These are phyloP conservation scores for Cyberlindnera galapagoensis DNA, from an alignment of 805 yeast species.

Conservation along the genomic window DNA sequence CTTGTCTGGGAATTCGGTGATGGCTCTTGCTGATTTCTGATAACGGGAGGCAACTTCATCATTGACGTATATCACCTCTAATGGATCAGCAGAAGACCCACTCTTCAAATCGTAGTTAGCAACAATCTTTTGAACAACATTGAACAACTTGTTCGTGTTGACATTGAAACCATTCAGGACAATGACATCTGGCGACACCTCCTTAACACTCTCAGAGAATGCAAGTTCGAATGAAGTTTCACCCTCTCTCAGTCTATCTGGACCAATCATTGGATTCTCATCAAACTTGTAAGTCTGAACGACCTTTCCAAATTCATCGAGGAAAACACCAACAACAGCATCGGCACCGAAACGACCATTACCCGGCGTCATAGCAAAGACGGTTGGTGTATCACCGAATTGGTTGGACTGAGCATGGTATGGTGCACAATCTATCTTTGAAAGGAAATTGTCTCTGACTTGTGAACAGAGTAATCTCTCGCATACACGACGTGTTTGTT, in stretches of 20 bases:
- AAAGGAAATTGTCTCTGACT: conserved; percentile 62
- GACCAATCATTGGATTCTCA: conserved; percentile 50
- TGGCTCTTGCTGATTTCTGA: conserved; percentile 73
- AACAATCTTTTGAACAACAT: conserved; percentile 49
- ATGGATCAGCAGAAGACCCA: conserved; percentile 40
- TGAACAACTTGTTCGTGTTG: conserved; percentile 53
- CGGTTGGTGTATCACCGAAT: conserved; percentile 79
- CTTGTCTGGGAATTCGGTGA: conserved; percentile 75
- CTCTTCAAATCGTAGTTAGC: conserved; percentile 37
- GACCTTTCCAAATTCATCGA: conserved; percentile 77
- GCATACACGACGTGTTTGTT: conserved; percentile 70
- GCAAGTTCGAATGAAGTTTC: conserved; percentile 58
- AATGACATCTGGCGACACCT: conserved; percentile 79
- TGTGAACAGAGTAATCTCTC: conserved; percentile 62
- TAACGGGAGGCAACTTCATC: conserved; percentile 91
- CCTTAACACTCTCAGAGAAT: conserved; percentile 52
- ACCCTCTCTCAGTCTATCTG: conserved; percentile 36
- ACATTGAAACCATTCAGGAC: conserved; percentile 87
- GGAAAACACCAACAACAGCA: conserved; percentile 75
- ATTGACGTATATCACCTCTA: conserved; percentile 71
- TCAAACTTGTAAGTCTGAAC: conserved; percentile 74
- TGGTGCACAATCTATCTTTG: conserved; percentile 89
- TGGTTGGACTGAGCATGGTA: conserved; percentile 72
- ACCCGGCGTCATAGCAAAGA: conserved; percentile 78
- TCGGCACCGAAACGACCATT: conserved; percentile 75